Base-by-base conservation (phyloP, 225 moss, liverwort and hornwort species). In the Ulota crispa region DNA sequence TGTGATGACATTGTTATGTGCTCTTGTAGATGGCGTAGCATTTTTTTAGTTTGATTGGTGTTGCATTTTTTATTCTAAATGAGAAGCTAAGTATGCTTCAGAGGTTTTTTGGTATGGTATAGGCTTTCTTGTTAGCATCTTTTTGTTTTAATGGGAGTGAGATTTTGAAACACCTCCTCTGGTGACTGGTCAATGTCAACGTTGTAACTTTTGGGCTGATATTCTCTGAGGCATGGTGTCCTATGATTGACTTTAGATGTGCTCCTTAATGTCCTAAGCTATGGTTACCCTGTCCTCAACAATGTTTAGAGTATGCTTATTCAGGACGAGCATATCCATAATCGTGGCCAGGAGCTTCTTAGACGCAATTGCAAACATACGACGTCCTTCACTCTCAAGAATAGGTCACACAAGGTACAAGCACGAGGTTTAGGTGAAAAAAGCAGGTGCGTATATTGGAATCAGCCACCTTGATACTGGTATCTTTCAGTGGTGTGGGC, bases 81-180 rank as follows among this genome's bases (percentile, higher is more conserved):
- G 47, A 79, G 83, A 76, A 54, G 77, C 68, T 61, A 77, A 43
- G 31, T 26, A 54, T 73, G 66, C 68, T 77, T 73, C 74, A 73
- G 74, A 74, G 81, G 77, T 81, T 87, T 36, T 84, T n/a, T 20
- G 71, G 79, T 81, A 69, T 69, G 63, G 64, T 69, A 69, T 31
- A 87, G 81, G 78, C 78, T 78, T 73, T 80, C 43, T 68, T 81
- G 62, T 81, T 68, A 77, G 80, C 68, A 74, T 72, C 47, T 83
- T 68, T 34, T 53, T 85, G 41, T 55, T 82, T 32, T 28, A 66
- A 65, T 19, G 59, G 75, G 54, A 66, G 14, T 43, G 67, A 84
- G 81, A 63, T 76, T 52, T 24, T 67, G 24, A 15, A 67, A 12
- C 12, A 34, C 32, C 41, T 47, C 75, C 28, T 53, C 31, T 67